Evolutionary conservation across 495 filamentous ascomycete genomes (phyloP), one percentile per base, ranked within the genome.

Genomic region (Melanomma pulvis-pyrius): DNA sequence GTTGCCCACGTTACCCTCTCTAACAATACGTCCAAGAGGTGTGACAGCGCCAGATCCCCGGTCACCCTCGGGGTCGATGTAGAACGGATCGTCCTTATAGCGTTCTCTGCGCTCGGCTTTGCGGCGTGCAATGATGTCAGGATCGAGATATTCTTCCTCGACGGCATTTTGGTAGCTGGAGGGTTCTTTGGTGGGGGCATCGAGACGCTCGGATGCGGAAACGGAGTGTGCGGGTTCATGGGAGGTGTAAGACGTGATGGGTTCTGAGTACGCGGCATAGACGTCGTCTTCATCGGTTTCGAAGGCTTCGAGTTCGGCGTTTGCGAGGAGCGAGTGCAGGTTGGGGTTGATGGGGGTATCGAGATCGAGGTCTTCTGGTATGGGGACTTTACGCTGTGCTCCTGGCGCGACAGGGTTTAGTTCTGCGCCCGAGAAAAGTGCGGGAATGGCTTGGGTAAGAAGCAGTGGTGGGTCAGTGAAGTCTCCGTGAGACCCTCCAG

Each of bases 31-130:
- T 71, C 91, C 87, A 59, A 91, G 83, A 1, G 90, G 88, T 0
- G 90, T 91, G 0, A 85, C 88, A 11, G 79, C 79, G 39, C 81
- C 85, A 8, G 80, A 83, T 1, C 59, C 58, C 12, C 72, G 70
- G 0, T 65, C 69, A 25, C 82, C 85, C 1, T 81, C 81, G 17
- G 79, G 73, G 30, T 81, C 82, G 44, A 98, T 98, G 73, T 98
- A 98, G 74, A 97, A 98, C 2, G 94, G 94, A 73, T 98, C 94
- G 70, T 97, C 93, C 64, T 83, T 88, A 75, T 96, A 90, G 48
- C 91, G 83, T 70, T 93, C 92, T 46, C 82, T 75, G 28, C 92
- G 82, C 67, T 93, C 90, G 0, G 83, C 76, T 56, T 84, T 87
- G 67, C 88, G 82, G 56, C 84, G 82, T 4, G 86, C 86, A 4